These are phyloP conservation scores for Stagonosporopsis tanaceti DNA, from an alignment of 2,329 filamentous ascomycete species.

Conservation along the genomic window DNA sequence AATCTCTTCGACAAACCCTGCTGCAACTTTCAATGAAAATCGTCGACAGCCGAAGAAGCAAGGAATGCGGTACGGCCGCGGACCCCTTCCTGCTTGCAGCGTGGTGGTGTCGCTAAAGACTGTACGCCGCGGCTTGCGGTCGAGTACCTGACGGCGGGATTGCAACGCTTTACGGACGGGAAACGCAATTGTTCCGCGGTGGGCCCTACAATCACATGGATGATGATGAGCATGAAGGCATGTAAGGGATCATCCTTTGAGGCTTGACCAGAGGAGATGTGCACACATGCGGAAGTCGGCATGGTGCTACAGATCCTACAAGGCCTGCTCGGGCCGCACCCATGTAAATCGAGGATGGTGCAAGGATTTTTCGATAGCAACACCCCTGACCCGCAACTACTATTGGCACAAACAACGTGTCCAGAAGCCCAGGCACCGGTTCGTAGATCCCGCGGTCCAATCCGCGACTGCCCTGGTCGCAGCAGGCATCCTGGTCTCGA, in stretches of 20 bases:
- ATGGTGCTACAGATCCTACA: constrained; percentile 26
- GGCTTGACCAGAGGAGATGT: constrained; percentile 7
- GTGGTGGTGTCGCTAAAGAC: constrained; percentile 29
- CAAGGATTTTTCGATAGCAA: constrained; percentile 22
- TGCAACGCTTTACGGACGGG: constrained; percentile 31
- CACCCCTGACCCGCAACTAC: constrained; percentile 33
- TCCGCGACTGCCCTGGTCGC: constrained; percentile 32
- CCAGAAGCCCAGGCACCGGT: constrained; percentile 46
- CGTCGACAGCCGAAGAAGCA: constrained; percentile 25
- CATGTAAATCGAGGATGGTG: constrained; percentile 47
- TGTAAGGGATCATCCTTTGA: constrained; percentile 23
- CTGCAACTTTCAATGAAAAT: constrained; percentile 30
- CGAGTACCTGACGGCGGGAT: constrained; percentile 18
- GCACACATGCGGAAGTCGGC: constrained; percentile 18
- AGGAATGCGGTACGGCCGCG: constrained; percentile 29
- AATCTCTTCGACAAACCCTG: constrained; percentile 31
- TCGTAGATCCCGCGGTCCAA: constrained; percentile 50
- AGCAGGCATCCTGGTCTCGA: constrained; percentile 19
- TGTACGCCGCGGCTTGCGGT: constrained; percentile 14
- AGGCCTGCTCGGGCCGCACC: constrained; percentile 46
- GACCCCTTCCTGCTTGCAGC: constrained; percentile 22
- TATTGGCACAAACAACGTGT: constrained; percentile 49
- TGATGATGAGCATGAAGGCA: constrained; percentile 24
- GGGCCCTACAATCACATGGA: constrained; percentile 21
- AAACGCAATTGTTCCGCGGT: constrained; percentile 42